Evolutionary conservation across 371 early-diverging fungal species (phyloP).

Genomic region (Rhizopus stolonifer): DNA sequence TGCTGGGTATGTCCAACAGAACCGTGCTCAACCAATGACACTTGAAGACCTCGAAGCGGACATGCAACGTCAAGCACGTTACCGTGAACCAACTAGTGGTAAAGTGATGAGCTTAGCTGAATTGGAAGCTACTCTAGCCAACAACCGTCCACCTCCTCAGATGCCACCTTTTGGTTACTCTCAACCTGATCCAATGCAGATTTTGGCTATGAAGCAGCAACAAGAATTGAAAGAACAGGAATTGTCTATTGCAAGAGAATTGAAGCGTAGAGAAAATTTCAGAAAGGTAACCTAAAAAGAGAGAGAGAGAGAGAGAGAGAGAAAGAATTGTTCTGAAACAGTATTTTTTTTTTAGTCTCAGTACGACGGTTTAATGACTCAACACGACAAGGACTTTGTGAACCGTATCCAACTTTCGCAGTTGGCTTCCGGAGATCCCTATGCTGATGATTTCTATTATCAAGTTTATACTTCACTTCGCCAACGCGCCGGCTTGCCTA

Average conservation of each 20-base stretch:
- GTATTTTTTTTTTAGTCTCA: too few species aligned
- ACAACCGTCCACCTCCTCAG: constrained; percentile 8
- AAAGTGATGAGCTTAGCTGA: constrained; percentile 68
- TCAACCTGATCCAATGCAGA: constrained; percentile 27
- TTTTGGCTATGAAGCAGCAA: constrained; percentile 31
- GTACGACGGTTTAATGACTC: constrained; percentile 88
- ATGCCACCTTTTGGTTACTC: constrained; percentile 23
- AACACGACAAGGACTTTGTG: constrained; percentile 89
- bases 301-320: not conserved
- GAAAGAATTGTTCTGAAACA: too few species aligned
- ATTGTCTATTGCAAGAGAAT: constrained; percentile 35
- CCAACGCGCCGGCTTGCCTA: constrained; percentile 52
- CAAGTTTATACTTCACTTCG: constrained; percentile 84
- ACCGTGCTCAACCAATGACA: constrained; percentile 28
- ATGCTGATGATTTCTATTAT: constrained; percentile 91
- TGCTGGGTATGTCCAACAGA: constrained; percentile 25
- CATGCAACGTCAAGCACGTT: constrained; percentile 37
- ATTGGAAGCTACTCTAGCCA: constrained; percentile 65
- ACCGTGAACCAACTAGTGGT: constrained; percentile 26
- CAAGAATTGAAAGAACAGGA: constrained; percentile 33
- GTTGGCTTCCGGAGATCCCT: constrained; percentile 88
- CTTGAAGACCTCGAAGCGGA: constrained; percentile 66
- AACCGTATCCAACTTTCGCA: constrained; percentile 91
- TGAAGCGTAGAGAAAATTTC: constrained; percentile 45
- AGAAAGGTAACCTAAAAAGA: constrained; percentile 33